Evolutionary conservation across 2,329 filamentous ascomycete genomes (phyloP), one percentile per base, ranked within the genome.

Genomic region (Lachnellula arida): DNA sequence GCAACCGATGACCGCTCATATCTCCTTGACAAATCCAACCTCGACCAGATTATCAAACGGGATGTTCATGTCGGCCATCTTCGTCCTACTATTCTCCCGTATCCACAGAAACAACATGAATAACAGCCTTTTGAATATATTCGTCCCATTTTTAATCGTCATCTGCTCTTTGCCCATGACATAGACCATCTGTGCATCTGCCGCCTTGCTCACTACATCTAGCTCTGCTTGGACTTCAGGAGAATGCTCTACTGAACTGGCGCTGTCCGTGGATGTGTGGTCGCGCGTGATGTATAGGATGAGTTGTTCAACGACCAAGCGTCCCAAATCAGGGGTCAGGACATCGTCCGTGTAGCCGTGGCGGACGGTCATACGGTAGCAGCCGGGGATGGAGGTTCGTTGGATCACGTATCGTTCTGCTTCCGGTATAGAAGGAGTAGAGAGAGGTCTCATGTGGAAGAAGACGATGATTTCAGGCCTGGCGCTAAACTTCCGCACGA

Each of bases 261-360:
- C 59, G 34, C 48, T 59, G 1, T 47, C 50, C 5, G 42, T 57
- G 8, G 44, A 48, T 4, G 49, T 64, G 63, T 46, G 70, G 65
- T 66, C 63, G 43, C 72, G 68, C 0, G 76, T 72, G 32, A 85
- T 70, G 55, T 76, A 81, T 7, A 73, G 67, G 34, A 77, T 75
- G 22, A 88, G 73, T 56, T 88, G 78, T 53, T 85, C 66, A 51
- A 80, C 79, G 32, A 89, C 78, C 1, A 86, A 67, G 1, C 75
- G 72, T 0, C 78, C 85, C 6, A 91, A 75, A 55, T 88, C 81
- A 0, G 81, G 81, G 0, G 81, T 85, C 46, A 91, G 77, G 28
- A 89, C 79, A 59, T 87, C 80, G 63, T 91, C 88, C 70, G 81
- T 87, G 69, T 87, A 91, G 1, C 88, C 88, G 65, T 90, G 85